phyloP scores from a whole-genome alignment of 805 yeast species.

The Zygoascus biomembranicola region DNA sequence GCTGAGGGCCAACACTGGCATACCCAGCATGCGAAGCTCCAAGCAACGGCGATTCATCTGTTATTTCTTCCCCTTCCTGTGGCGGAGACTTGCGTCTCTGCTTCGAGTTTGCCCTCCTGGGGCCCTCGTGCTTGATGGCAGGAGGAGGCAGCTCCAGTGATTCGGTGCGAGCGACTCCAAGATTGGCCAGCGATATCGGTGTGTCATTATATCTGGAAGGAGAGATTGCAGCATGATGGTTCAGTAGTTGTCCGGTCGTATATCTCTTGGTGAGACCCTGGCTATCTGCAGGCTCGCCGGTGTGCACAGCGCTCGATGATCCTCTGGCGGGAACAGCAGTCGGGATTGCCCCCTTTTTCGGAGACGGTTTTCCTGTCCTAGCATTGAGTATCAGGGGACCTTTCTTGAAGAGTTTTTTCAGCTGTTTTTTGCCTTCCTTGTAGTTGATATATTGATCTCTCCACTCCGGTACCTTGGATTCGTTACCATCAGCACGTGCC shows the following conservation, averaged over 20 bases:
- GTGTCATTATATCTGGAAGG: not conserved
- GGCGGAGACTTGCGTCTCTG: not conserved
- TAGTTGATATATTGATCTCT: conserved; percentile 35
- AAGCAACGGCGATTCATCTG: conserved; percentile 21
- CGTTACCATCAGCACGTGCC: not conserved
- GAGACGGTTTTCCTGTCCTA: not conserved
- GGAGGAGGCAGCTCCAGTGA: conserved; percentile 10
- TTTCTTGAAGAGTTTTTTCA: not conserved
- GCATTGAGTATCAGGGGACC: not conserved
- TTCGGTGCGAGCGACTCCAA: not conserved
- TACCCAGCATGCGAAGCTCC: conserved; percentile 1
- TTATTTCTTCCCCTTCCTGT: conserved; percentile 1
- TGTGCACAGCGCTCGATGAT: not conserved
- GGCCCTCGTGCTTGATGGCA: not conserved
- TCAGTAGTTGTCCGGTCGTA: conserved; percentile 1
- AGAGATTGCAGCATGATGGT: not conserved
- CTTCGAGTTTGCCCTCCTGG: not conserved
- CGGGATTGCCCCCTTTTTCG: not conserved
- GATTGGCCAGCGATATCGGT: not conserved
- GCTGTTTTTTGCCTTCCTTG: conserved; percentile 18
- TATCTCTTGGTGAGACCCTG: not conserved
- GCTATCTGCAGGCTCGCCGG: not conserved
- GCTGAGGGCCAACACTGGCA: conserved; percentile 6
- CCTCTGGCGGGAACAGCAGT: not conserved
- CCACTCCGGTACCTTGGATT: conserved; percentile 37